These are phyloP conservation scores for Candida nonsorbophila DNA, from an alignment of 805 yeast genomes.

Conservation along the genomic window DNA sequence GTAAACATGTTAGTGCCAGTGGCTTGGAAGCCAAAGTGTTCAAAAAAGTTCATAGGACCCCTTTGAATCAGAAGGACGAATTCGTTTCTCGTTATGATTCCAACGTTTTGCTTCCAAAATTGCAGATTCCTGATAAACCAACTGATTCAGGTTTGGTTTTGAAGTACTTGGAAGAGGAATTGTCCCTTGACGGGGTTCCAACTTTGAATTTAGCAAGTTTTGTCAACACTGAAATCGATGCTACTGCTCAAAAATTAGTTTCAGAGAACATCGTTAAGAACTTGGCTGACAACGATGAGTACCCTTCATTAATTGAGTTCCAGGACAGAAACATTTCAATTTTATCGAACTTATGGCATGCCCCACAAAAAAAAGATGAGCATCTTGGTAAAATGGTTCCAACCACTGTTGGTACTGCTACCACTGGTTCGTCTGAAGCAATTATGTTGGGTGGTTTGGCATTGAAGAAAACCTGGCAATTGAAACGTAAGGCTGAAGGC, in stretches of 20 bases:
- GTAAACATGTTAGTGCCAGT: slow-evolving; percentile 43
- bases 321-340: slow-evolving; percentile 82
- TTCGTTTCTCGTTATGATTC: slow-evolving; percentile 26
- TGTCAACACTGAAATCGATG: slow-evolving; percentile 68
- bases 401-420: slow-evolving; percentile 73
- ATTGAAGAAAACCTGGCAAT: slow-evolving; percentile 87
- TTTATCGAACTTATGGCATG: slow-evolving; percentile 76
- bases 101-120: slow-evolving; percentile 45
- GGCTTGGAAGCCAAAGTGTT: slow-evolving; percentile 30
- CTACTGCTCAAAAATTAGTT: slow-evolving; percentile 40
- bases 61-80: slow-evolving; percentile 19
- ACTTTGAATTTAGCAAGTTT: slow-evolving; percentile 82
- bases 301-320: slow-evolving; percentile 75
- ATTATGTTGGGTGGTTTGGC: slow-evolving; percentile 92
- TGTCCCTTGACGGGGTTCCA: slow-evolving; percentile 80
- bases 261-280: slow-evolving; percentile 76
- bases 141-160: slow-evolving; percentile 49
- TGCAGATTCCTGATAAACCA: slow-evolving; percentile 55
- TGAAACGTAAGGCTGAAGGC: slow-evolving; percentile 52
- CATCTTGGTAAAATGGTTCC: slow-evolving; percentile 22
- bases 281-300: slow-evolving; percentile 90
- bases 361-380: slow-evolving; percentile 35
- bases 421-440: slow-evolving; percentile 93
- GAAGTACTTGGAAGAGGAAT: slow-evolving; percentile 63
- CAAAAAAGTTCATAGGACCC: slow-evolving; percentile 14